Base-by-base conservation (phyloP, 768 basidiomycete genomes). In the Macrolepiota albuminosa region DNA sequence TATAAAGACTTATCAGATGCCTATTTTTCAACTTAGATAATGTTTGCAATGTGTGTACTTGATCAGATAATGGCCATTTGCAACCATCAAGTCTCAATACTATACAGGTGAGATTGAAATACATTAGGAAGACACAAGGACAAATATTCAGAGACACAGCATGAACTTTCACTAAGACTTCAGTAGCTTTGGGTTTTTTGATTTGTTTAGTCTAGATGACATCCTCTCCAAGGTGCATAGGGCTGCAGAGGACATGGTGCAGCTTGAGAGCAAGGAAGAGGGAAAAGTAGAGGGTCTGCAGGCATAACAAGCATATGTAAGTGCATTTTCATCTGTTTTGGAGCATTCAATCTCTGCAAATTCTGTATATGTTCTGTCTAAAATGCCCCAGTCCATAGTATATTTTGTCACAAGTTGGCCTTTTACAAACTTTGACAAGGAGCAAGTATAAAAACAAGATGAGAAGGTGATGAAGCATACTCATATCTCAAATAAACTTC, bases 131-230 rank as follows among this genome's bases (percentile, higher is more conserved):
- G 29, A 21, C 21, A 58, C 40, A 48, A 21, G 18, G 49, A 53
- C 66, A 31, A 55, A 78, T 80, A 70, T 84, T 80, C 9, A 86
- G 71, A 37, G 84, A 86, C 16, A 84, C 83, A 0, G 83, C 81
- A 57, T 81, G 79, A 10, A 82, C 72, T 64, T 81, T 82, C 62
- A 86, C 78, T 26, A 84, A 74, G 7, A 84, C 84, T 56, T 87
- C 79, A 26, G 68, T 73, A 0, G 81, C 67, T 52, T 73, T 77
- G 2, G 76, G 79, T 53, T 70, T 52, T 4, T 67, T 61, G 6
- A 63, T 63, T 24, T 75, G 67, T 34, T 68, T 67, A 9, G 52
- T 60, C 11, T 21, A 21, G 21, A 21, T 21, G 21, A 21, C 21
- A 21, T 21, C 21, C 21, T 21, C 21, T 21, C 21, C 21, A 21